Evolutionary conservation across 192 early-diverging fungal genomes (phyloP), one percentile per base, ranked within the genome.

Genomic region (Backusella sp.): DNA sequence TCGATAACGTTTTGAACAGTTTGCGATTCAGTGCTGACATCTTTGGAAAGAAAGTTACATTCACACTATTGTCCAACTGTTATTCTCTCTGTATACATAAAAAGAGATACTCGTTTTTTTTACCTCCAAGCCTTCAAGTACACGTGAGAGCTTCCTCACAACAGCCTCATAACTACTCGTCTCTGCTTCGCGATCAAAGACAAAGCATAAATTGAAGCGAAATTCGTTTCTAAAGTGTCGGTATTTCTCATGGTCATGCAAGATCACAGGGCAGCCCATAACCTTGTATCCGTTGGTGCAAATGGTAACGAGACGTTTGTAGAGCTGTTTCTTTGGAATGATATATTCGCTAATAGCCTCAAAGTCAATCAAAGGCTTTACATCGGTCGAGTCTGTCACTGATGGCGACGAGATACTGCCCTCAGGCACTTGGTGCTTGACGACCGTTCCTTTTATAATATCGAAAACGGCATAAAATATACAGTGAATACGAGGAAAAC

Each of bases 151-250:
- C 66, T 97, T 96, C 39, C 91, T 82, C 0, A 98, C 96, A 41
- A 98, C 90, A 44, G 95, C 92, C 66, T 96, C 95, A 71, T 96
- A 98, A 46, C 91, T 90, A 36, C 84, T 85, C 34, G 92, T 94
- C 53, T 96, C 91, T 1, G 93, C 95, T 21, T 88, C 82, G 49
- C 88, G 90, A 67, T 96, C 94, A 87, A 99, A 98, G 14, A 96
- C 93, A 90, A 99, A 98, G 71, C 94, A 93, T 62, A 97, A 85
- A 82, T 99, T 99, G 85, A 97, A 99, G 32, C 96, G 87, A 66
- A 97, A 85, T 35, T 88, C 91, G 82, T 96, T 97, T 26, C 98
- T 85, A 67, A 84, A 82, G 73, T 96, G 94, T 56, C 89, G 84
- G 62, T 85, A 66, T 17, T 77, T 79, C 32, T 76, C 69, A 69